phyloP scores from a whole-genome alignment of 306 rosid species.

The Vicia sativa region DNA sequence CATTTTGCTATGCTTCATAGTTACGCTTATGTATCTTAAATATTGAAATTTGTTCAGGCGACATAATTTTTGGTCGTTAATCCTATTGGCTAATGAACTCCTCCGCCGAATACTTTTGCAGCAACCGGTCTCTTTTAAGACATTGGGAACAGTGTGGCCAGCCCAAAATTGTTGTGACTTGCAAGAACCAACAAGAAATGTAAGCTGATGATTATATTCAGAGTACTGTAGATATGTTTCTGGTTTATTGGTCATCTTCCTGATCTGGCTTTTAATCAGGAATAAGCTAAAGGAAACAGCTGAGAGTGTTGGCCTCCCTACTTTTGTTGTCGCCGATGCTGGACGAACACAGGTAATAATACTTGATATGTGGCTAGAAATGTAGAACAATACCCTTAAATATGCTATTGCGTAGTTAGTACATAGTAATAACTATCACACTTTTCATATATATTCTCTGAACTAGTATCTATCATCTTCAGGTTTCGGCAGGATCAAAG shows the following conservation, averaged over 20 bases:
- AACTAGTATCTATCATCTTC: conserved; percentile 32
- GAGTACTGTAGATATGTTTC: conserved; percentile 30
- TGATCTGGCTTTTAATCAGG: conserved; percentile 52
- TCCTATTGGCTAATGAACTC: conserved; percentile 10
- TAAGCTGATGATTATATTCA: conserved; percentile 49
- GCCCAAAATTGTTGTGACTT: conserved; percentile 82
- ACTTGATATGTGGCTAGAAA: conserved; percentile 27
- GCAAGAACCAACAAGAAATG: conserved; percentile 94
- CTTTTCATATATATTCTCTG: neutral
- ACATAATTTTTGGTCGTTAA: neutral
- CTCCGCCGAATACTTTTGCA: conserved; percentile 38
- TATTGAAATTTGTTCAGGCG: neutral
- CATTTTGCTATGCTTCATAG: conserved; percentile 19
- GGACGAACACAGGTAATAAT: conserved; percentile 92
- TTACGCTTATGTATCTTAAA: neutral
- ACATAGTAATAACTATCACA: neutral
- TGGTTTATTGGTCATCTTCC: conserved; percentile 16
- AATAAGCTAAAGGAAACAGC: conserved; percentile 83
- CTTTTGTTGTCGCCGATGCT: conserved; percentile 90
- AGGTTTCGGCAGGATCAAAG: conserved; percentile 84
- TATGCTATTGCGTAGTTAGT: neutral
- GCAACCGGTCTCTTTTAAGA: conserved; percentile 71
- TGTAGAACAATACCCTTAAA: conserved; percentile 10
- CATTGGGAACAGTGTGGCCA: conserved; percentile 91
- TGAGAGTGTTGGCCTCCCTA: conserved; percentile 79